Percentiles rank a stretch among this genome's conserved stretches.
Evolutionary conservation across 768 basidiomycete genomes (phyloP).

Genomic region (Gymnopilus junonius): DNA sequence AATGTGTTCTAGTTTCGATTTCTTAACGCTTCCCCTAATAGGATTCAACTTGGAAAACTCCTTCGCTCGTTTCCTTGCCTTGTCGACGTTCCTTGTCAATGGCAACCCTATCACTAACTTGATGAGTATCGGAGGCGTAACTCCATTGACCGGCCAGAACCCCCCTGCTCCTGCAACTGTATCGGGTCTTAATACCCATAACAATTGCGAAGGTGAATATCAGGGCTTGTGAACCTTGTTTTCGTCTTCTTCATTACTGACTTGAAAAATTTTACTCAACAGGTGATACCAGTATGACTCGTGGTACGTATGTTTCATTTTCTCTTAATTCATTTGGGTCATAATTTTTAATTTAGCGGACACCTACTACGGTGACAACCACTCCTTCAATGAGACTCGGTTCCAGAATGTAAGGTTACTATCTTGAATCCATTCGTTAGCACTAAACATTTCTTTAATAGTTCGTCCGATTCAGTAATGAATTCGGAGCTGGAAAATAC

Average conservation of each 20-base stretch:
- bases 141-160: constrained; percentile 22
- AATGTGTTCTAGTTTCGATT: neutral
- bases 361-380: constrained; percentile 25
- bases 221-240: too few relatives aligned
- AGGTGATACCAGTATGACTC: constrained; percentile 11
- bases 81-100: constrained; percentile 22
- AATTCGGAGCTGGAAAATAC: constrained; percentile 27
- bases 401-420: constrained; percentile 23
- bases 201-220: constrained; percentile 29
- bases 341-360: constrained; percentile 19
- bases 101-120: constrained; percentile 26
- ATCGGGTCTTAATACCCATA: constrained; percentile 27
- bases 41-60: neutral
- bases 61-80: neutral
- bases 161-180: constrained; percentile 27
- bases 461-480: constrained; percentile 23
- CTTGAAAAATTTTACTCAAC: too few relatives aligned
- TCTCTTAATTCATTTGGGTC: neutral
- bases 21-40: neutral
- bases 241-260: too few relatives aligned
- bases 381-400: constrained; percentile 27
- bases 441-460: neutral
- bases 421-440: neutral
- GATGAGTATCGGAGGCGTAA: constrained; percentile 28
- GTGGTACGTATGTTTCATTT: neutral